Percentiles rank a stretch among this genome's conserved stretches.
Conservation (phyloP, 441 rosid genomes). For the Bruguiera hainesii region DNA sequence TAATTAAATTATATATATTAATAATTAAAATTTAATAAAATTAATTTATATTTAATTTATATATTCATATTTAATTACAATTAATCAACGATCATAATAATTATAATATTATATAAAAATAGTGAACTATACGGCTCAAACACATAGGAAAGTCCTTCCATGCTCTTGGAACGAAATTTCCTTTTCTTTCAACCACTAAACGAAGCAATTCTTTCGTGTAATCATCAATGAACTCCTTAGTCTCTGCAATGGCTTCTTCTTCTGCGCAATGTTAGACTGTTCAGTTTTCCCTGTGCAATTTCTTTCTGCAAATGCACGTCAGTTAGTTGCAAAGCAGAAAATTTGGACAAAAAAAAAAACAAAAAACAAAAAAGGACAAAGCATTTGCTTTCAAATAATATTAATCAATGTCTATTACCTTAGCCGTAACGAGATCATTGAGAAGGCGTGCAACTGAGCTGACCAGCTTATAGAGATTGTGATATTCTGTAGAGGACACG, state of each 20-base stretch:
- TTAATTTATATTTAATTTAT: too few species aligned
- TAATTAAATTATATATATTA: too few species aligned
- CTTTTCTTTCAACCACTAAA: neutral
- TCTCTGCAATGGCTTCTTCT: neutral
- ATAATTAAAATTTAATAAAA: too few species aligned
- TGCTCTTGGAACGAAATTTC: neutral
- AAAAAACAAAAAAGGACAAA: too few species aligned
- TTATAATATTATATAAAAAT: too few species aligned
- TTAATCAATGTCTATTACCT: neutral
- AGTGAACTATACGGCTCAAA: neutral
- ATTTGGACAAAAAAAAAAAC: too few species aligned
- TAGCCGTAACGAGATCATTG: neutral
- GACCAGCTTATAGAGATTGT: neutral
- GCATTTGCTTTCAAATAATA: too few species aligned
- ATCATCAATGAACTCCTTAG: neutral
- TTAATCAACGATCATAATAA: too few species aligned
- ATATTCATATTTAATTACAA: too few species aligned
- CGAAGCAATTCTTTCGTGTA: neutral
- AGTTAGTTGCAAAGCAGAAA: too few species aligned
- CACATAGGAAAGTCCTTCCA: neutral
- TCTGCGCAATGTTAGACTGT: neutral
- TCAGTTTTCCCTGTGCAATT: neutral
- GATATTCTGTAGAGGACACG: neutral
- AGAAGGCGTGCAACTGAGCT: neutral
- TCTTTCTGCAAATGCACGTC: too few species aligned